phyloP scores from a whole-genome alignment of 2,329 filamentous ascomycete genomes.

The Orbilia brochopaga region DNA sequence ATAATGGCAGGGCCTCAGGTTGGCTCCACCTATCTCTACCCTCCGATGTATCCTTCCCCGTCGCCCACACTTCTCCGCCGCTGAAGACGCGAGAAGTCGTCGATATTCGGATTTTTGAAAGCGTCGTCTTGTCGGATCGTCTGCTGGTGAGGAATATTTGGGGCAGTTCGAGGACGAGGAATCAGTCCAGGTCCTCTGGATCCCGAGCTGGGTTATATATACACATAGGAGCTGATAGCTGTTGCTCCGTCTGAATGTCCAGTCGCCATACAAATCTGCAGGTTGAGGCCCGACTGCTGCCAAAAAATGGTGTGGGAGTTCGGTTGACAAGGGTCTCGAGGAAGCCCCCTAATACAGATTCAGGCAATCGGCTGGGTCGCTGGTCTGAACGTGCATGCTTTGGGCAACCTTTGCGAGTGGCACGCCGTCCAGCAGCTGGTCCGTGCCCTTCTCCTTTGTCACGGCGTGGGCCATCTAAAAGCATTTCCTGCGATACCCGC shows the following conservation, averaged over 20 bases:
- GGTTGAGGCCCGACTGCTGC: conserved; percentile 37
- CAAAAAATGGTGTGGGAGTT: conserved; percentile 51
- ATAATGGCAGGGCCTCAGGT: not conserved
- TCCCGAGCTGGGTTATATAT: conserved; percentile 45
- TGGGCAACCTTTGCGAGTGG: conserved; percentile 49
- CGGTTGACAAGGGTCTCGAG: conserved; percentile 46
- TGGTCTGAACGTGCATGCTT: conserved; percentile 51
- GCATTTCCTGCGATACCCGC: no score
- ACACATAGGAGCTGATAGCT: conserved; percentile 26
- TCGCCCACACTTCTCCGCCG: not conserved
- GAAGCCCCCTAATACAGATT: conserved; percentile 50
- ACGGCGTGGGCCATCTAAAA: not conserved
- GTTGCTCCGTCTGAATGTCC: conserved; percentile 23
- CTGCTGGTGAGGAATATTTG: no score
- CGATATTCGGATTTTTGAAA: no score
- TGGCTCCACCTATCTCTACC: not conserved
- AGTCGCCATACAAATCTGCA: conserved; percentile 38
- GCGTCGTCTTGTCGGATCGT: no score
- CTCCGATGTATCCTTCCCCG: not conserved
- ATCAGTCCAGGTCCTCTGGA: conserved; percentile 10
- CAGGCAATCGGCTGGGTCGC: conserved; percentile 50
- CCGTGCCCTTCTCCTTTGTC: conserved; percentile 37
- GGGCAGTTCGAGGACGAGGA: not conserved
- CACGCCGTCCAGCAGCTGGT: conserved; percentile 44
- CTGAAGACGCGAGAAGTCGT: not conserved